Base-by-base conservation (phyloP, 257 asterid species). In the Salvia splendens region DNA sequence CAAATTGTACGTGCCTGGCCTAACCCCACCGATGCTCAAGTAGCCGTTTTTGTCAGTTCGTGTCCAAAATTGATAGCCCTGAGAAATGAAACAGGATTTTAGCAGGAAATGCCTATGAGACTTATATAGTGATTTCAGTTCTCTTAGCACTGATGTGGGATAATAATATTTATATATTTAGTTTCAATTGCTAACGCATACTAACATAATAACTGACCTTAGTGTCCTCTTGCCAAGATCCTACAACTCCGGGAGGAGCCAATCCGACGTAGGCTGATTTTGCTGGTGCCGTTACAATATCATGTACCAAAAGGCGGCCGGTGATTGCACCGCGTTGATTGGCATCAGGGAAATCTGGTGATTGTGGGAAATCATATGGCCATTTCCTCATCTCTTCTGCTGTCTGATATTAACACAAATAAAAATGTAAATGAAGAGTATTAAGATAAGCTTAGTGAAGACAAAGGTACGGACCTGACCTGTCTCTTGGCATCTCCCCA, bases 361-460 rank as follows among this genome's bases (percentile, higher is more conserved):
- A 89, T 30, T 30, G 3, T 8, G 91, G 95, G 56, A 92, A 89
- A 67, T 83, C 84, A 58, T 92, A 89, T 2, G 98, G 97, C 98
- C 98, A 89, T 59, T 84, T 84, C 56, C 52, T 57, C 54, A 71
- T 80, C 78, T 92, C 97, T 58, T 59, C 66, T 35, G 42, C 36
- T 71, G 70, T 80, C 85, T 85, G 72, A 6, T 12, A 15, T 24
- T 0, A 0, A 40, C 35, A 71, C 28, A 4, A 38, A 6, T 8
- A n/a, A 14, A 33, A 4, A 0, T 33, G 38, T 3, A 33, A 5
- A 45, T 24, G 67, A 35, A 24, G 30, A 24, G 30, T 24, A 15
- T 40, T 59, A 60, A 49, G 1, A 0, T 24, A 24, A 24, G 30
- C 30, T 24, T 24, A 0, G 30, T 24, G 30, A 24, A 24, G 30